These are phyloP conservation scores for Cryptococcus wingfieldii DNA, from an alignment of 1,284 basidiomycete genomes.

Conservation along the genomic window DNA sequence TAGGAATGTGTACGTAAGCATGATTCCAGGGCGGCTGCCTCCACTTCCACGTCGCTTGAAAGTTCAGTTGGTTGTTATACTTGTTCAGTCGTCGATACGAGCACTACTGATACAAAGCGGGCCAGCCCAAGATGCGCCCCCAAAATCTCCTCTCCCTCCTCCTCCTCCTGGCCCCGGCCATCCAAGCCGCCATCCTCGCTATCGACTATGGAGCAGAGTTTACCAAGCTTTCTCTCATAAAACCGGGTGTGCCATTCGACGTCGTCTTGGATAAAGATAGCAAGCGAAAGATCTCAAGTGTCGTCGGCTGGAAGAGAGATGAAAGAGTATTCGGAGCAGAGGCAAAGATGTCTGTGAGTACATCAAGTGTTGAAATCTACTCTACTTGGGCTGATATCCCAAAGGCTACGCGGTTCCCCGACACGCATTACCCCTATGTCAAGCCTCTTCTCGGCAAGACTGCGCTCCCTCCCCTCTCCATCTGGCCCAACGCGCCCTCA, in stretches of 20 bases:
- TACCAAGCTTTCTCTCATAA: conserved; percentile 94
- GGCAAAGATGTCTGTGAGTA: conserved; percentile 75
- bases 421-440: conserved; percentile 77
- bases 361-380: neutral
- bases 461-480: conserved; percentile 51
- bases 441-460: conserved; percentile 74
- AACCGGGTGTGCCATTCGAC: conserved; percentile 93
- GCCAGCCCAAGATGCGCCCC: no score
- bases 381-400: conserved; percentile 2
- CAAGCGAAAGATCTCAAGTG: conserved; percentile 88
- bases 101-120: no score
- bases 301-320: conserved; percentile 79
- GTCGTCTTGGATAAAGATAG: conserved; percentile 94
- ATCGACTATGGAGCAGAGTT: conserved; percentile 96
- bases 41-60: neutral
- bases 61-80: no score
- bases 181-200: conserved; percentile 61
- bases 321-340: conserved; percentile 86
- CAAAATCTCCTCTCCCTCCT: conserved; percentile 22
- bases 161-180: conserved; percentile 35
- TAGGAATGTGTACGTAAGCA: neutral
- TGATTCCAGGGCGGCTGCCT: neutral
- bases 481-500: conserved; percentile 43
- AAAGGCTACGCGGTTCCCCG: conserved; percentile 84
- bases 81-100: no score